Base-by-base conservation (phyloP, 345 rosid genomes). In the Dipteronia dyeriana region DNA sequence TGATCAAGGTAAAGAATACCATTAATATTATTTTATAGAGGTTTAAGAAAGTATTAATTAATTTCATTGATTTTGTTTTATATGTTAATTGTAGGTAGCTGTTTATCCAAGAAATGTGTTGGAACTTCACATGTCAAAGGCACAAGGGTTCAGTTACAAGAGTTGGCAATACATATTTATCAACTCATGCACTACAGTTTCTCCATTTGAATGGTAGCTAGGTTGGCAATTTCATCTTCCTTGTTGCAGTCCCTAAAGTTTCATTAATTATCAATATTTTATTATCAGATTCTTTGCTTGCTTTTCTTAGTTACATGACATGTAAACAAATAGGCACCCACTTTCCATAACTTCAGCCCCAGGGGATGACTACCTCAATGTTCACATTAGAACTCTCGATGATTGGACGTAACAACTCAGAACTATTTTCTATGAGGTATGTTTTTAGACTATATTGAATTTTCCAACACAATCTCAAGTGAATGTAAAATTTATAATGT, bases 81-180 rank as follows among this genome's bases (percentile, higher is more conserved):
- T n/a, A n/a, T 39, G 7, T 39, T 39, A 6, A 1, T 39, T 39
- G 7, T 8, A 91, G 95, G 92, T 88, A 66, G 83, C 85, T 13
- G 84, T 90, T 71, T 89, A 89, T 80, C 90, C 94, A 25, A 93
- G 93, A 84, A 84, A 90, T 47, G 97, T 92, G 1, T 62, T 90
- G 84, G 89, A 89, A 67, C 74, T 92, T 38, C 89, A 92, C 78
- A 81, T 90, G 86, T 82, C 92, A 71, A 90, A 80, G 76, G 93
- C 97, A 20, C 87, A 86, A 23, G 91, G 87, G 25, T 92, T 92
- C 78, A 85, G 86, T 79, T 88, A 90, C 83, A 88, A 89, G 80
- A 92, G 97, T 26, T 94, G 97, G 26, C 94, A 90, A 56, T 89
- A 90, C 84, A 90, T 92, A 85, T 89, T 88, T 76, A 86, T 92